Percentiles rank a stretch among this genome's conserved stretches.
These are phyloP conservation scores for Atractiella rhizophila DNA, from an alignment of 768 basidiomycete species.

Conservation along the genomic window DNA sequence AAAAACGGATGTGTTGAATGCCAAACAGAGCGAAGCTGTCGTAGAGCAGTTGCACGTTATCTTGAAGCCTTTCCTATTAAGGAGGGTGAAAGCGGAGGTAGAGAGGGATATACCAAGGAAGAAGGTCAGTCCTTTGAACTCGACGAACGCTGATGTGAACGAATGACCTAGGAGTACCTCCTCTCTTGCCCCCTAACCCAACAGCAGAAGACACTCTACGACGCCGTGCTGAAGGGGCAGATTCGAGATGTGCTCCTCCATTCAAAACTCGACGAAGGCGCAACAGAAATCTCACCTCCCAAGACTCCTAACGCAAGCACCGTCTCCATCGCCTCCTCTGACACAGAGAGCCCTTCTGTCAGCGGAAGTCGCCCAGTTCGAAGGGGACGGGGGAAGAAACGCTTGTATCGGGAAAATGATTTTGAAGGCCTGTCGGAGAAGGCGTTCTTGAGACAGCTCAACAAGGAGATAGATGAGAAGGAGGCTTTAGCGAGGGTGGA, in stretches of 20 bases:
- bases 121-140: constrained; percentile 10
- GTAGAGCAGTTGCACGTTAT: constrained; percentile 29
- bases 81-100: constrained; percentile 76
- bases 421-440: constrained; percentile 12
- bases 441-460: constrained; percentile 20
- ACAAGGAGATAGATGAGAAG: constrained; percentile 6
- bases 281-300: not conserved
- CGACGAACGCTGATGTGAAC: not conserved
- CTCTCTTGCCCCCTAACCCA: constrained; percentile 69
- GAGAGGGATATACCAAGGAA: constrained; percentile 55
- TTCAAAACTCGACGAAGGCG: too few species aligned
- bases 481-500: not conserved
- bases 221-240: constrained; percentile 44
- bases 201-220: constrained; percentile 61
- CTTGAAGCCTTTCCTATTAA: constrained; percentile 78
- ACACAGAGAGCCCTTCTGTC: not conserved
- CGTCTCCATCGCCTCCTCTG: not conserved
- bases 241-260: constrained; percentile 29
- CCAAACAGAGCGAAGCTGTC: not conserved
- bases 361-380: not conserved
- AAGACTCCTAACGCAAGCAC: not conserved
- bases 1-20: not conserved
- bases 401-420: not conserved
- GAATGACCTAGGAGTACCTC: constrained; percentile 62
- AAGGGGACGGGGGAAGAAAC: not conserved